Evolutionary conservation across 2,329 filamentous ascomycete species (phyloP), one percentile per base, ranked within the genome.

Genomic region (Aspergillus glaucus): DNA sequence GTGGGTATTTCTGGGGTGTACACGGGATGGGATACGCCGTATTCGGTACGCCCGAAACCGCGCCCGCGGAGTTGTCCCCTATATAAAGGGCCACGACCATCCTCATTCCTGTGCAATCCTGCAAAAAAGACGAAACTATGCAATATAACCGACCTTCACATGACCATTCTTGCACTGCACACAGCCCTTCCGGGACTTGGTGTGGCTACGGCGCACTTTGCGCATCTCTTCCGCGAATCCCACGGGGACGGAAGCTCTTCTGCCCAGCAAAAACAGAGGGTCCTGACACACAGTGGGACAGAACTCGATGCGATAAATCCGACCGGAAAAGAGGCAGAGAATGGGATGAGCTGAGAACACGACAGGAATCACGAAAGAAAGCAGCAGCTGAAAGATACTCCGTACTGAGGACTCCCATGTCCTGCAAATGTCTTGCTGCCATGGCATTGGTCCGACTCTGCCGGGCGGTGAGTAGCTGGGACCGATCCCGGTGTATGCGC

Each of bases 111-210:
- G 9, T 42, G 17, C 10, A 14, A 17, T 14, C 4, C 22, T 19
- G 17, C 15, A 9, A 39, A 39, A 40, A 12, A 6, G 15, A 37
- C 8, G 9, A 19, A 36, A 17, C 26, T 30, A 30, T 30, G 5
- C 4, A 12, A 30, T 8, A 41, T 30, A 17, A 55, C 60, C 14
- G 43, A 70, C 67, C 65, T 70, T 70, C 28, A 69, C 66, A 51
- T 69, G 65, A 48, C 67, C 58, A 49, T 63, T 59, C 52, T 70
- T 70, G 58, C 67, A 70, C 48, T 68, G 64, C 50, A 62, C 56
- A 48, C 67, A 70, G 34, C 67, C 67, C 55, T 65, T 67, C 32
- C 68, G 65, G 55, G 65, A 68, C 53, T 70, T 70, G 24, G 65
- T 69, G 53, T 70, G 67, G 30, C 59, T 64, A 52, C 62, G 62